These are phyloP conservation scores for Talaromyces sp. DNA, from an alignment of 2,329 filamentous ascomycete genomes.

Conservation along the genomic window DNA sequence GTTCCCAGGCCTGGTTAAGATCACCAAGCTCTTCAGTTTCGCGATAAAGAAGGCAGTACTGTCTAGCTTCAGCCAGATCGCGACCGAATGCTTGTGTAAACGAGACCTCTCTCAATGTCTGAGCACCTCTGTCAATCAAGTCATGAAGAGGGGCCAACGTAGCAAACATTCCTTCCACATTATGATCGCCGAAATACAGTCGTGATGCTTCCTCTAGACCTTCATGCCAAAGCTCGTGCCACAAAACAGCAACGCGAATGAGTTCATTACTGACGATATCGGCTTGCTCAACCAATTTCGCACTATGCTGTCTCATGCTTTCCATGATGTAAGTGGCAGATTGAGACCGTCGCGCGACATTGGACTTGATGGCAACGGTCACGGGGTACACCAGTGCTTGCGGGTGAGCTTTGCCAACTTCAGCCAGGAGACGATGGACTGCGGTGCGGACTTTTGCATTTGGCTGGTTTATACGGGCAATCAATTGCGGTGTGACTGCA, in stretches of 20 bases:
- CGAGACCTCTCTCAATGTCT: slow-evolving; percentile 91
- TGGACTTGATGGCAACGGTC: slow-evolving; percentile 97
- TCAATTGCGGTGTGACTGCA: slow-evolving; percentile 94
- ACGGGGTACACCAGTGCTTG: slow-evolving; percentile 95
- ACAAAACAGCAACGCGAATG: slow-evolving; percentile 91
- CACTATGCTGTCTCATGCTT: slow-evolving; percentile 92
- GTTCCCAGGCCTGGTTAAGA: slow-evolving; percentile 96
- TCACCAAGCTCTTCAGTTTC: slow-evolving; percentile 86
- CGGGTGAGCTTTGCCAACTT: slow-evolving; percentile 89
- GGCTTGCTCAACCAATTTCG: slow-evolving; percentile 87
- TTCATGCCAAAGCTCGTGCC: slow-evolving; percentile 99
- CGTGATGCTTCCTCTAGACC: slow-evolving; percentile 93
- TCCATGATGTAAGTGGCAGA: slow-evolving; percentile 95
- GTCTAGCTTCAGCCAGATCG: slow-evolving; percentile 87
- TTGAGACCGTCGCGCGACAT: slow-evolving; percentile 74
- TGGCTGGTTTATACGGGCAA: slow-evolving; percentile 94
- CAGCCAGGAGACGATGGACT: slow-evolving; percentile 84
- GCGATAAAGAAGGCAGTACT: slow-evolving; percentile 92
- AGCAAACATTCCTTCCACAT: slow-evolving; percentile 95
- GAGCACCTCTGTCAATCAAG: slow-evolving; percentile 81
- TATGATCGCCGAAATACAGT: slow-evolving; percentile 94
- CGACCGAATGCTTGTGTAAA: slow-evolving; percentile 97
- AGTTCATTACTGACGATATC: slow-evolving; percentile 93
- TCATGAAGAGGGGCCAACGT: slow-evolving; percentile 87
- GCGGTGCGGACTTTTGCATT: slow-evolving; percentile 82